phyloP scores from a whole-genome alignment of 2,329 filamentous ascomycete genomes.

The Colletotrichum sp. region DNA sequence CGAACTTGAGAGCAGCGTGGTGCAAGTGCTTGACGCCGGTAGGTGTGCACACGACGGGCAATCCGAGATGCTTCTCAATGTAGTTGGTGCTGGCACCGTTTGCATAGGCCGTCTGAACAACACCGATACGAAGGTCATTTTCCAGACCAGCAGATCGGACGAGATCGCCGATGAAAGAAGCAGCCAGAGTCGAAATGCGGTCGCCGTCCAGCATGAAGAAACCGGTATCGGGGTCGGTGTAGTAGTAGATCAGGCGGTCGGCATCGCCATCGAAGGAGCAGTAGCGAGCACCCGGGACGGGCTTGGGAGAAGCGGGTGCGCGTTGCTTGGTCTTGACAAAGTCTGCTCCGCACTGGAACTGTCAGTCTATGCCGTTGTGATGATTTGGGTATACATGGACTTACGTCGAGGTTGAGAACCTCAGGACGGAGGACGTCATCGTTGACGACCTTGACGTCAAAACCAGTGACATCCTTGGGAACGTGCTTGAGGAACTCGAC shows the following conservation, averaged over 20 bases:
- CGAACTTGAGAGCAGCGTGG: conserved; percentile 93
- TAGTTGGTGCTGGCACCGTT: conserved; percentile 95
- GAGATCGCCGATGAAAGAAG: conserved; percentile 91
- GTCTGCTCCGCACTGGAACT: conserved; percentile 82
- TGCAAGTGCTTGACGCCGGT: conserved; percentile 98
- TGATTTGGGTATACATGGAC: conserved; percentile 26
- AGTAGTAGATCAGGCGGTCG: conserved; percentile 96
- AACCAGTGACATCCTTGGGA: conserved; percentile 69
- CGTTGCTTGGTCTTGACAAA: conserved; percentile 97
- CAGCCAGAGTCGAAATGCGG: conserved; percentile 92
- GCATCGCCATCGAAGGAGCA: conserved; percentile 95
- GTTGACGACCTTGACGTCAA: conserved; percentile 88
- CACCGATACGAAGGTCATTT: conserved; percentile 85
- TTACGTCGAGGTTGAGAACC: conserved; percentile 84
- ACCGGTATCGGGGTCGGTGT: conserved; percentile 77
- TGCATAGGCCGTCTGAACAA: conserved; percentile 97
- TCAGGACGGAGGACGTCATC: conserved; percentile 92
- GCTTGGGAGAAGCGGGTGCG: conserved; percentile 82
- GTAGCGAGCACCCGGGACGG: conserved; percentile 76
- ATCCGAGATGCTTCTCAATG: conserved; percentile 83
- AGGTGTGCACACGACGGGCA: conserved; percentile 90
- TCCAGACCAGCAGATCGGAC: conserved; percentile 79
- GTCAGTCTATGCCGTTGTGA: neutral
- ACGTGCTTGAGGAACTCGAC: conserved; percentile 85
- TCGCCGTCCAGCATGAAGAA: conserved; percentile 97